Evolutionary conservation across 2,329 filamentous ascomycete genomes (phyloP), one percentile per base, ranked within the genome.

Genomic region (Claviceps arundinis): DNA sequence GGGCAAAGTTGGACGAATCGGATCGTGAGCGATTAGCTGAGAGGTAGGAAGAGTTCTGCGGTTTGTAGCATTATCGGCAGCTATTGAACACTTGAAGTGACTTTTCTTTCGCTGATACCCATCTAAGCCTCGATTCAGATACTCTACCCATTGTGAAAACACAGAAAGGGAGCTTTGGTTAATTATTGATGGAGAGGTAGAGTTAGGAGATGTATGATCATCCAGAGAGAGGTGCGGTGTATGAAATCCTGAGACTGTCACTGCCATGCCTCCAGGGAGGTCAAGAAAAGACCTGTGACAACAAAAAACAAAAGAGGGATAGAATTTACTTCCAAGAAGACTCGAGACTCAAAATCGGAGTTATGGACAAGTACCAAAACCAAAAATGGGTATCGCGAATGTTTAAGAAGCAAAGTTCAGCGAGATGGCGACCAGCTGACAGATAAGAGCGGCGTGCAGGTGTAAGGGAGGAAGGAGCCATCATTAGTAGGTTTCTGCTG

Each of bases 291-390:
- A 57, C 50, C 52, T 54, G 57, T 59, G 65, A 67, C 61, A 65
- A 67, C 52, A 56, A 59, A 66, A 67, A 62, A 65, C 66, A 61
- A 54, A 56, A 58, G 54, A 37, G n/a, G 37, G 26, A 63, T 59
- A 58, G 57, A 60, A 59, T 59, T 56, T 54, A 62, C 64, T 65
- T 67, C 68, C 71, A 73, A 58, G 56, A 56, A 73, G 68, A 69
- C 34, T 30, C 53, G 45, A 47, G 30, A 48, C 41, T 47, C 40
- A 19, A 17, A 38, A 51, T 26, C 34, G 30, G 24, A 44, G 30
- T 17, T 66, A 65, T 66, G 67, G 71, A 68, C 68, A 60, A 30
- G 34, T 37, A 24, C 38, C 45, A 46, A 51, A 65, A 58, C 59
- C 60, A 46, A 51, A 66, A 58, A 58, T 60, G 41, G 19, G 40